These are phyloP conservation scores for Ceriops tagal DNA, from an alignment of 345 rosid species.

Conservation along the genomic window DNA sequence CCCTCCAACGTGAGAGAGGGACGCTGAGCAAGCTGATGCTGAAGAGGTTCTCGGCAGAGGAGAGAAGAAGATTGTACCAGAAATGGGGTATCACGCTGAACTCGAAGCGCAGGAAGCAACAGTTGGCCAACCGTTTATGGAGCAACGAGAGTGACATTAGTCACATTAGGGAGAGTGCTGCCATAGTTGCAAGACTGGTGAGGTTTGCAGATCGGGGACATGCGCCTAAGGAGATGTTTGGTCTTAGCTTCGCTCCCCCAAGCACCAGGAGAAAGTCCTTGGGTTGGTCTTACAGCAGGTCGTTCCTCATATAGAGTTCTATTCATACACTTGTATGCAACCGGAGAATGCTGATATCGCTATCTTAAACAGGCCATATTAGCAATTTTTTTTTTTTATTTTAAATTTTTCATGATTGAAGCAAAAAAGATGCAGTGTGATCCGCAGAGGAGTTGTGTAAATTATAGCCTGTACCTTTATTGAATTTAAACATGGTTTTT, in stretches of 20 bases:
- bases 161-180: constrained; percentile 65
- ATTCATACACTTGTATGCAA: neutral
- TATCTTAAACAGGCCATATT: neutral
- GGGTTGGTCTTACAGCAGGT: constrained; percentile 73
- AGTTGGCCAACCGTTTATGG: constrained; percentile 73
- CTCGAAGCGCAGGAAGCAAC: constrained; percentile 75
- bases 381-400: neutral
- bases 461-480: neutral
- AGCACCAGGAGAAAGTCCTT: constrained; percentile 46
- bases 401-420: neutral
- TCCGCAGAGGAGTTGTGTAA: constrained; percentile 5
- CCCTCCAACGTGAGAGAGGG: constrained; percentile 64
- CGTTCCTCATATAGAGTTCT: constrained; percentile 40
- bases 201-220: constrained; percentile 76
- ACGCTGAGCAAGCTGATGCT: constrained; percentile 85
- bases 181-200: constrained; percentile 72
- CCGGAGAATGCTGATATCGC: neutral
- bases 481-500: constrained; percentile 1
- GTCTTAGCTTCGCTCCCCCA: constrained; percentile 78
- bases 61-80: constrained; percentile 61
- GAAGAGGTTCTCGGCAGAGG: constrained; percentile 60
- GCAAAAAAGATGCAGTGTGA: neutral
- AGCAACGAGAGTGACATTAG: constrained; percentile 50
- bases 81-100: constrained; percentile 67
- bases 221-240: constrained; percentile 81